Percentiles rank a stretch among this genome's conserved stretches.
These are phyloP conservation scores for Terana coerulea DNA, from an alignment of 768 basidiomycete species.

Conservation along the genomic window DNA sequence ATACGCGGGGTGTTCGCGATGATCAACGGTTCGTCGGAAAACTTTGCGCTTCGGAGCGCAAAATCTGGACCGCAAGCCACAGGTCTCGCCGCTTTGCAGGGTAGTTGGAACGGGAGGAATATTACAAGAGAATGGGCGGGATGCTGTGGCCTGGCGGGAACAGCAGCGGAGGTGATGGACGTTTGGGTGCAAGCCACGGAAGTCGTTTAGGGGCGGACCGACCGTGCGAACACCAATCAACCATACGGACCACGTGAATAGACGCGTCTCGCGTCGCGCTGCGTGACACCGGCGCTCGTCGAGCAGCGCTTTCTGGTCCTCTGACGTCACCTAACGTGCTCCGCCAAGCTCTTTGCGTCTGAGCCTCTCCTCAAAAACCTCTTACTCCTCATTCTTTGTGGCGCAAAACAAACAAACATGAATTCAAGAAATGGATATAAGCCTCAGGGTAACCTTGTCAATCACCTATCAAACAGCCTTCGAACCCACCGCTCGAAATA, in stretches of 20 bases:
- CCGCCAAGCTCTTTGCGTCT: no score
- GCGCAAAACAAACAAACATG: background rate
- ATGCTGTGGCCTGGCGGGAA: background rate
- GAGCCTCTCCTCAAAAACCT: no score
- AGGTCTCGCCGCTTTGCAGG: no score
- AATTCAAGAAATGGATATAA: no score
- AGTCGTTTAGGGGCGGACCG: background rate
- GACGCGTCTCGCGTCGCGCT: constrained; percentile 10
- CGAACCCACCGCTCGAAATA: background rate
- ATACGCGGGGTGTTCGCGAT: background rate
- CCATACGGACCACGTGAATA: constrained; percentile 1
- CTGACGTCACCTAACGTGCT: background rate
- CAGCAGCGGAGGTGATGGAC: background rate
- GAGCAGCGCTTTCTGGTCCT: no score
- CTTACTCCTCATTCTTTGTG: background rate
- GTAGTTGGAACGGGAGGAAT: background rate
- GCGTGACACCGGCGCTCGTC: background rate
- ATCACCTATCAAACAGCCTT: constrained; percentile 1
- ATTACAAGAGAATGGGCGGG: background rate
- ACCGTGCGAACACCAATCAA: constrained; percentile 12
- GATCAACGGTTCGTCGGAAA: background rate
- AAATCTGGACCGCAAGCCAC: no score
- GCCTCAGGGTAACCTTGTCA: no score
- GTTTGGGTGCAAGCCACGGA: background rate
- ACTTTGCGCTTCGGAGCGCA: background rate